Percentiles rank a stretch among this genome's conserved stretches.
phyloP scores from a whole-genome alignment of 352 stramenopile genomes.

The Pythium aphanidermatum region DNA sequence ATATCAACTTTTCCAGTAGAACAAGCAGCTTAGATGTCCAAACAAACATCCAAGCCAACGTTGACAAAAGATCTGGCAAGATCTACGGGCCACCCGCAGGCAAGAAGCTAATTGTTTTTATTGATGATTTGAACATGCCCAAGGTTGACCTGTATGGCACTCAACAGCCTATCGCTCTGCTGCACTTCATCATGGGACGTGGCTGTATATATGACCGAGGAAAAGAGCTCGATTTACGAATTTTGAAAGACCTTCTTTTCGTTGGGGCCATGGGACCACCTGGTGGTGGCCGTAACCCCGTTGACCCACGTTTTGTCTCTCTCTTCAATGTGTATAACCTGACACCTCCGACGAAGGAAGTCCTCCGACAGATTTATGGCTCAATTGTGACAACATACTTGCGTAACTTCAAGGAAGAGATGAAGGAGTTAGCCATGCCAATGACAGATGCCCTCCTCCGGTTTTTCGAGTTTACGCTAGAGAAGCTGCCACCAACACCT shows the following conservation, averaged over 20 bases:
- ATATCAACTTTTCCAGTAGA: conserved; percentile 92
- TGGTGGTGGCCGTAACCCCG: conserved; percentile 90
- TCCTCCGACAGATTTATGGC: conserved; percentile 91
- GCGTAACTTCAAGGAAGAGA: conserved; percentile 81
- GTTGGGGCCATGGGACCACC: conserved; percentile 94
- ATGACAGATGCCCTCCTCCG: conserved; percentile 84
- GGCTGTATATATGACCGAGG: conserved; percentile 92
- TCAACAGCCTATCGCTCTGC: conserved; percentile 92
- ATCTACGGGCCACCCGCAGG: conserved; percentile 92
- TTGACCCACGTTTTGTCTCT: conserved; percentile 92
- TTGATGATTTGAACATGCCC: conserved; percentile 97
- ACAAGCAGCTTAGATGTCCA: conserved; percentile 93
- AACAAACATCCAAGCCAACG: conserved; percentile 92
- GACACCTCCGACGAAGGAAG: conserved; percentile 84
- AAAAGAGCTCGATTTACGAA: conserved; percentile 92
- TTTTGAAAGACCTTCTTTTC: conserved; percentile 92
- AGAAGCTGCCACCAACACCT: conserved; percentile 90
- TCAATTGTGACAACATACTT: conserved; percentile 90
- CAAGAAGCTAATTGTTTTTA: conserved; percentile 94
- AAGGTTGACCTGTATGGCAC: conserved; percentile 95
- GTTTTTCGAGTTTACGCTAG: conserved; percentile 88
- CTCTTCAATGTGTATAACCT: conserved; percentile 97
- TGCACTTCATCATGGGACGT: conserved; percentile 92
- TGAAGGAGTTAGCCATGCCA: conserved; percentile 71
- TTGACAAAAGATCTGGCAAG: conserved; percentile 93